phyloP scores from a whole-genome alignment of 352 stramenopile species.

The Thraustochytrium striatum region DNA sequence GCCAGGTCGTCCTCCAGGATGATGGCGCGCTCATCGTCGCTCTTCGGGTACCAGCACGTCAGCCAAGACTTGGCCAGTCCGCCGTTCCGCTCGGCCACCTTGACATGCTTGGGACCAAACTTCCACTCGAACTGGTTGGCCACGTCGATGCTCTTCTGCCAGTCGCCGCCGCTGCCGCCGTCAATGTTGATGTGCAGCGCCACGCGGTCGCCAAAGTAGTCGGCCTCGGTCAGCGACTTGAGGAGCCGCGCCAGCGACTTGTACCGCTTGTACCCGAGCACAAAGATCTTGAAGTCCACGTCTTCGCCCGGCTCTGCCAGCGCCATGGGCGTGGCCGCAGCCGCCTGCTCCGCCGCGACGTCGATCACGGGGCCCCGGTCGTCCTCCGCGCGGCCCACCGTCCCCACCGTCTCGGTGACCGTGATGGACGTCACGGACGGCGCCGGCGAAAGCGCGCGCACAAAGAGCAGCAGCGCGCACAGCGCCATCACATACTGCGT shows the following conservation, averaged over 20 bases:
- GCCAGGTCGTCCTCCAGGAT: constrained; percentile 11
- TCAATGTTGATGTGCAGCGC: background rate
- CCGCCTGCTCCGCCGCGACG: too few relatives aligned
- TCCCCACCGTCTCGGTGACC: too few relatives aligned
- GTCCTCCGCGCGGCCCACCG: too few relatives aligned
- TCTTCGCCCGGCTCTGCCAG: background rate
- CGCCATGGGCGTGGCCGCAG: too few relatives aligned
- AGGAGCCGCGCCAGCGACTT: background rate
- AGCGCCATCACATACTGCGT: background rate
- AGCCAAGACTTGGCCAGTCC: background rate
- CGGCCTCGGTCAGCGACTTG: background rate
- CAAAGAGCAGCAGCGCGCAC: background rate
- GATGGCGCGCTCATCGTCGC: constrained; percentile 1
- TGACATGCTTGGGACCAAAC: background rate
- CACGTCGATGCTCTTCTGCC: background rate
- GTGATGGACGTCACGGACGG: too few relatives aligned
- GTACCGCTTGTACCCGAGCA: background rate
- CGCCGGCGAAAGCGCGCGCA: background rate
- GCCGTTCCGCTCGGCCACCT: background rate
- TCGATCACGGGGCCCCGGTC: too few relatives aligned
- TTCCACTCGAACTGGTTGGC: background rate
- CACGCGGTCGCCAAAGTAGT: background rate
- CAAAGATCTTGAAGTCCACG: background rate
- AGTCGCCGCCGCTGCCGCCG: background rate
- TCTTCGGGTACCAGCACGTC: background rate